These are phyloP conservation scores for Sophora flavescens DNA, from an alignment of 306 rosid species.

Conservation along the genomic window DNA sequence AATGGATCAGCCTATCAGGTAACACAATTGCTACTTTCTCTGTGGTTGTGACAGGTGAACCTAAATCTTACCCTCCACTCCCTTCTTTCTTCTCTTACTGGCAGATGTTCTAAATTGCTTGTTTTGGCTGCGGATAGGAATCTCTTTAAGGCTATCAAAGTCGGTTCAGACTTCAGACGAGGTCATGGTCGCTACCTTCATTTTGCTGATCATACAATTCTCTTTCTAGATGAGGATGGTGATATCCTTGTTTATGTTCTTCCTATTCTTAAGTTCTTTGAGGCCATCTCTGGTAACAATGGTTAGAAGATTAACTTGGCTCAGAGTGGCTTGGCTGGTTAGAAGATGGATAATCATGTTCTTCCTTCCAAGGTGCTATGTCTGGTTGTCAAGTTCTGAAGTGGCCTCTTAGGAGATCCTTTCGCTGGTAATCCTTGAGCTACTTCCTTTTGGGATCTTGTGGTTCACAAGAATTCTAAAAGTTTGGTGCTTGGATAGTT, in stretches of 20 bases:
- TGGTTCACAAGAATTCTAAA: not conserved
- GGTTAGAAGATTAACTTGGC: not conserved
- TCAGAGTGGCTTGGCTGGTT: conserved; percentile 8
- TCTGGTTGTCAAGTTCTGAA: conserved; percentile 7
- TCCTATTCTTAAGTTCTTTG: not conserved
- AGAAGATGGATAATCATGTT: not conserved
- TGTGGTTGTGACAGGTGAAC: not conserved
- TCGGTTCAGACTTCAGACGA: not conserved
- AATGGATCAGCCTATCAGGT: conserved; percentile 7
- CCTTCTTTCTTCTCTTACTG: not conserved
- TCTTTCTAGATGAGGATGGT: not conserved
- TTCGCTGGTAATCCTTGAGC: not conserved
- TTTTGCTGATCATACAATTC: not conserved
- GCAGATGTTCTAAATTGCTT: not conserved
- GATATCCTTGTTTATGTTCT: conserved; percentile 18
- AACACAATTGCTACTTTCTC: not conserved
- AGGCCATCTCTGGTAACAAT: not conserved
- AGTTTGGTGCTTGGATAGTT: not conserved
- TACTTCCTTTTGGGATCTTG: conserved; percentile 10
- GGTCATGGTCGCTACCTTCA: conserved; percentile 1
- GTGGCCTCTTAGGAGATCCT: conserved; percentile 10
- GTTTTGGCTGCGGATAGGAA: not conserved
- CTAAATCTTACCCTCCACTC: not conserved
- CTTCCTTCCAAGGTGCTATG: not conserved
- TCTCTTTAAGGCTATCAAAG: not conserved